A percentile compares a stretch with the other conserved stretches of the same genome.
phyloP scores from a whole-genome alignment of 2,329 filamentous ascomycete species.

The Purpureocillium takamizusanense region DNA sequence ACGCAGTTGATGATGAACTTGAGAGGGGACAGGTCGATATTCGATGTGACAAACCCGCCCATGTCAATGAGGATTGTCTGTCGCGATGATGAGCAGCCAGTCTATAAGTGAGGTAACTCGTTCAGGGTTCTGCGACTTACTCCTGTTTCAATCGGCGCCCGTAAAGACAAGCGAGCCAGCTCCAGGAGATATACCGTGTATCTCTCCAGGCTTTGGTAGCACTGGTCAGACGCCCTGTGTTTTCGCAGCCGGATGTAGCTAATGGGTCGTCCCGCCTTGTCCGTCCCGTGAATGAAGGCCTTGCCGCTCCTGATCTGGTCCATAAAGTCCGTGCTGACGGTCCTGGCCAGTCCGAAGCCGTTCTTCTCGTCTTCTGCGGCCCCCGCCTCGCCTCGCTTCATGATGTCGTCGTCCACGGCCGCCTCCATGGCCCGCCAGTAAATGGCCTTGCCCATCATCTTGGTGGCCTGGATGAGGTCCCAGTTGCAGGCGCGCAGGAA shows the following conservation, averaged over 20 bases:
- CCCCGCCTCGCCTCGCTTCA: slow-evolving; percentile 58
- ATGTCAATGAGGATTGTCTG: slow-evolving; percentile 56
- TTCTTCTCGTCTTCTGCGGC: slow-evolving; percentile 48
- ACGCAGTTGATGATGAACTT: slow-evolving; percentile 97
- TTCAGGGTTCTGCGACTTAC: slow-evolving; percentile 39
- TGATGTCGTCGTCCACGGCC: slow-evolving; percentile 77
- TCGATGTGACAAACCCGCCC: slow-evolving; percentile 76
- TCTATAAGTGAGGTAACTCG: slow-evolving; percentile 2
- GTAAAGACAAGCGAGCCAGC: slow-evolving; percentile 70
- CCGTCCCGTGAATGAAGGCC: slow-evolving; percentile 74
- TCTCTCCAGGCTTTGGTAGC: slow-evolving; percentile 64
- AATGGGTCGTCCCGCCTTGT: slow-evolving; percentile 70
- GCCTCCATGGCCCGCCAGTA: slow-evolving; percentile 74
- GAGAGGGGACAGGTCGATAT: slow-evolving; percentile 89
- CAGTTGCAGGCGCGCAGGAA: slow-evolving; percentile 78
- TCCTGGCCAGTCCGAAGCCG: slow-evolving; percentile 50
- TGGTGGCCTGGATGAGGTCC: slow-evolving; percentile 77
- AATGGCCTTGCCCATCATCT: slow-evolving; percentile 86
- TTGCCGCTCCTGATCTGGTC: slow-evolving; percentile 77
- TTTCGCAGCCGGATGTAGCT: slow-evolving; percentile 70
- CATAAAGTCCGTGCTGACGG: slow-evolving; percentile 63
- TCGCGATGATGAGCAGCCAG: no score
- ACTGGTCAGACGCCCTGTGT: slow-evolving; percentile 70
- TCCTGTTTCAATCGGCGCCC: slow-evolving; percentile 72
- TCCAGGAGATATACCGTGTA: slow-evolving; percentile 87